These are phyloP conservation scores for Phytophthora ramorum DNA, from an alignment of 352 stramenopile genomes.

Conservation along the genomic window DNA sequence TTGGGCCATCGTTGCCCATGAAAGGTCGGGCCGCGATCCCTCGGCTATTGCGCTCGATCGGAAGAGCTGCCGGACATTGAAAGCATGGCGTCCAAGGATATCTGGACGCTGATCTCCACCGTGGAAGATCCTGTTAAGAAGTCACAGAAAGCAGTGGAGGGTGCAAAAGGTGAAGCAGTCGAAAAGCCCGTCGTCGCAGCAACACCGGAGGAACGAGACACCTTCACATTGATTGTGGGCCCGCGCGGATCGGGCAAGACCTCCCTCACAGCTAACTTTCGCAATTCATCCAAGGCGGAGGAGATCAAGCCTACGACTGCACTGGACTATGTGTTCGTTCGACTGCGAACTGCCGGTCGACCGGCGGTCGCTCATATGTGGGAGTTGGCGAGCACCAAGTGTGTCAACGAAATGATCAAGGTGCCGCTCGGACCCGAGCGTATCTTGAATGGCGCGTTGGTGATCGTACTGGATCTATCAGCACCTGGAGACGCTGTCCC, in stretches of 20 bases:
- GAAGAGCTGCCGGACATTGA: conserved; percentile 11
- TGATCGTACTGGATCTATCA: conserved; percentile 89
- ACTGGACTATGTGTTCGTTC: conserved; percentile 92
- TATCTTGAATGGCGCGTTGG: conserved; percentile 74
- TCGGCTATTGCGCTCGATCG: conserved; percentile 7
- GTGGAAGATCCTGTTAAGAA: conserved; percentile 45
- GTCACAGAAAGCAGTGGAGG: conserved; percentile 29
- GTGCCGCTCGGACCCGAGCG: conserved; percentile 83
- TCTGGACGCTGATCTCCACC: conserved; percentile 72
- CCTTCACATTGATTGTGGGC: conserved; percentile 75
- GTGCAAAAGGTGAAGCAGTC: conserved; percentile 21
- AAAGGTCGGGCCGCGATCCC: conserved; percentile 35
- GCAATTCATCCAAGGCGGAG: conserved; percentile 75
- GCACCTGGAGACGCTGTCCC: conserved; percentile 79
- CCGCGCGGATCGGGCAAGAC: conserved; percentile 82
- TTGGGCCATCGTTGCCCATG: conserved; percentile 16
- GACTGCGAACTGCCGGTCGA: conserved; percentile 62
- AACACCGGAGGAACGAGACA: conserved; percentile 65
- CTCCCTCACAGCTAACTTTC: conserved; percentile 73
- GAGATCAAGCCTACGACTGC: conserved; percentile 92
- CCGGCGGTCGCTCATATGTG: conserved; percentile 89
- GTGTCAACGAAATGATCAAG: conserved; percentile 84
- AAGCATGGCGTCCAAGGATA: conserved; percentile 64
- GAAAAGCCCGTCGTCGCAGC: conserved; percentile 26
- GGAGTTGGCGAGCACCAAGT: conserved; percentile 89